Conservation (phyloP, 1,139 yeast species). For the Magnusiomyces ingens region DNA sequence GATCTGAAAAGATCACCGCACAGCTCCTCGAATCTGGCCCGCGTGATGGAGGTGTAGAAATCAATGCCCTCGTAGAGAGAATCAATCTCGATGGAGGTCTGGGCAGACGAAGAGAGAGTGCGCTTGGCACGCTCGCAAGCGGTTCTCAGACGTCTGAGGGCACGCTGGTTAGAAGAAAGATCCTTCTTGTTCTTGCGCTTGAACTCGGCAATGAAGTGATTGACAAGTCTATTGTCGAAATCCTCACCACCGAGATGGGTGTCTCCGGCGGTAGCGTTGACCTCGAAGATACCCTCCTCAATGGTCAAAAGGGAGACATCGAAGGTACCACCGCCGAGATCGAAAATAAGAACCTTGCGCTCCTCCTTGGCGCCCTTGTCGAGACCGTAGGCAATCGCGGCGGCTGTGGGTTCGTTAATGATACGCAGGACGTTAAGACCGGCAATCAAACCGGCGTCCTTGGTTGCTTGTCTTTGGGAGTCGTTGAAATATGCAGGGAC, state of each 20-base stretch:
- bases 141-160: no score
- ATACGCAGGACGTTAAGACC: no score
- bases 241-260: conserved; percentile 97
- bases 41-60: no score
- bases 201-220: conserved; percentile 91
- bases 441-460: no score
- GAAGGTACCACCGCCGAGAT: conserved; percentile 71
- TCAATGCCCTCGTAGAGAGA: no score
- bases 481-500: conserved; percentile 93
- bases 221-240: conserved; percentile 94
- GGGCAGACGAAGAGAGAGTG: no score
- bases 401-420: conserved; percentile 94
- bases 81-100: no score
- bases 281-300: conserved; percentile 93
- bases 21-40: no score
- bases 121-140: no score
- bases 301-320: conserved; percentile 86
- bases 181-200: conserved; percentile 93
- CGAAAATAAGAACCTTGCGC: conserved; percentile 86
- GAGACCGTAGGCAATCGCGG: conserved; percentile 96
- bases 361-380: conserved; percentile 86
- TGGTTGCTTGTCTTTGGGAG: conserved; percentile 95
- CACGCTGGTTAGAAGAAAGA: no score
- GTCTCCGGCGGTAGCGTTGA: no score
- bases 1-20: no score